Evolutionary conservation across 2,329 filamentous ascomycete genomes (phyloP).

Genomic region (Sclerotinia minor): DNA sequence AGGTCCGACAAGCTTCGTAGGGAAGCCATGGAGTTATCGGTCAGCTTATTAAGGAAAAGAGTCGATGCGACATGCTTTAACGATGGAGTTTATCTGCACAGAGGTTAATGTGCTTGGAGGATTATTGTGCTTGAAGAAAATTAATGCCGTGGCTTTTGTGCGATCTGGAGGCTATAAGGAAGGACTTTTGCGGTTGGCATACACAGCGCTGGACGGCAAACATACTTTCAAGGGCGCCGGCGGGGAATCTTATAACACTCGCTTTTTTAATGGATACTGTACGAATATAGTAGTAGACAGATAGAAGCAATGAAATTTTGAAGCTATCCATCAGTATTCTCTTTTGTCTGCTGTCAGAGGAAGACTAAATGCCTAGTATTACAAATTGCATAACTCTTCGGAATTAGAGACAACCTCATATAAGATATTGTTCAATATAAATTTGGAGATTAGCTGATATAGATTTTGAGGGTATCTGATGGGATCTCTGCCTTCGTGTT

Average conservation of each 20-base stretch:
- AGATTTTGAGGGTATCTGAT: neutral
- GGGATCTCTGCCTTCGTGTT: neutral
- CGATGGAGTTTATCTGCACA: constrained; percentile 14
- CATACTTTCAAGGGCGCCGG: neutral
- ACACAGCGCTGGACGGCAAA: neutral
- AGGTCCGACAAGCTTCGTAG: neutral
- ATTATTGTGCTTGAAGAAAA: constrained; percentile 4
- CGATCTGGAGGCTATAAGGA: constrained; percentile 7
- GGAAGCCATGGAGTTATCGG: constrained; percentile 16
- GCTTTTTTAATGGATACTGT: constrained; percentile 14
- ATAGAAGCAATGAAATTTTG: constrained; percentile 7
- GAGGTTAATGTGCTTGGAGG: neutral
- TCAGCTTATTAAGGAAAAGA: constrained; percentile 1
- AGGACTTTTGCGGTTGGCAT: constrained; percentile 4
- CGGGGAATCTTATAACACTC: neutral
- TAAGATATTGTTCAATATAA: neutral
- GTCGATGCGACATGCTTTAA: constrained; percentile 13
- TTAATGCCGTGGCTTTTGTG: neutral
- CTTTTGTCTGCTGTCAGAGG: too few relatives aligned
- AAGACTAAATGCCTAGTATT: too few relatives aligned
- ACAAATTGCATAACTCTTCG: neutral
- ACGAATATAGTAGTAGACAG: constrained; percentile 21
- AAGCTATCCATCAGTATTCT: neutral
- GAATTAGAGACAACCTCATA: neutral
- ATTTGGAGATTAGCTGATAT: neutral